Base-by-base conservation (phyloP, 805 yeast genomes). In the Ogataea wickerhamii region DNA sequence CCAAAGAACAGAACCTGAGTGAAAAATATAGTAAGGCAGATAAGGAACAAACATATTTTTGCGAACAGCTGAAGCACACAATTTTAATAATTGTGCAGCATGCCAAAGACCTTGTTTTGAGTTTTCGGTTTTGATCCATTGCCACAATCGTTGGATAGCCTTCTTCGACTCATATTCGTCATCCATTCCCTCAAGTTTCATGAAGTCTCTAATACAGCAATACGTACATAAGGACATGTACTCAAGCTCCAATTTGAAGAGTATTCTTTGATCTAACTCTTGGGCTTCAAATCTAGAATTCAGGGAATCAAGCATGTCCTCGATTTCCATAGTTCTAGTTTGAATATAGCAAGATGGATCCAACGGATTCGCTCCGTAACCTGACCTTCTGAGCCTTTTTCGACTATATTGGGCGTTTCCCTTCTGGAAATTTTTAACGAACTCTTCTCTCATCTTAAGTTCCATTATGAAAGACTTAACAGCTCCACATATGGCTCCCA, bases 171-270 rank as follows among this genome's bases (percentile, higher is more conserved):
- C 41, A 21, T 16, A 17, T 22, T 38, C 37, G 23, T 38, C 41
- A 21, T 38, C 41, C 41, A 38, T 38, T 22, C 41, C 41, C 18
- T 38, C 41, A 19, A 38, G 20, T 18, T 38, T 38, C 41, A 38
- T 38, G 18, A 38, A 35, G 23, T 38, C 41, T 19, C 31, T 17
- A 4, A 38, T 38, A 18, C 34, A 26, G 26, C 41, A 38, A 22
- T 38, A 38, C 3, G 41, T 38, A 29, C 41, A 38, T 3, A 38
- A 23, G 17, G 28, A 38, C 37, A 33, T 28, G 34, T 38, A 38
- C 31, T 38, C 41, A 13, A 38, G 24, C 20, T 38, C 41, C 4
- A 38, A 29, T 25, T 38, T 33, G 31, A 38, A 38, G 5, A 38
- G 24, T n/a, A 38, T 33, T 18, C 23, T 14, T 6, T 29, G 23